Evolutionary conservation across 345 rosid species (phyloP), one percentile per base, ranked within the genome.

Genomic region (Populus nigra): DNA sequence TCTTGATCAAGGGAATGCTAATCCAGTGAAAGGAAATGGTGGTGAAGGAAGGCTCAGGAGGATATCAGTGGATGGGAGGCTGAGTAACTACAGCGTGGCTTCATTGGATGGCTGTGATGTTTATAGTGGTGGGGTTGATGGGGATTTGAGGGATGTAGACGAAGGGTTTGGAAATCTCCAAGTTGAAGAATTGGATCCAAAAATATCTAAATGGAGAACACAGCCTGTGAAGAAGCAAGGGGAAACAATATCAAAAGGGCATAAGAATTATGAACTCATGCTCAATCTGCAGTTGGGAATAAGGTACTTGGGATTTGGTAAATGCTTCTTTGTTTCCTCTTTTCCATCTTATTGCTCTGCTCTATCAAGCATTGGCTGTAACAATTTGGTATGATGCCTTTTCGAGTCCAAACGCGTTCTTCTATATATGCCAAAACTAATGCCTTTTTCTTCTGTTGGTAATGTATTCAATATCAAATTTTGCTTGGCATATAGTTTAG

Each of bases 201-300:
- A 77, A 72, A 76, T 80, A 69, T 80, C 84, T 35, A 81, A 72
- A 57, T 73, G 92, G 84, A 89, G 77, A 72, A 71, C 86, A 77
- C 90, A 84, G 65, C 92, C 91, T n/a, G 80, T 83, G 36, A 94
- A 87, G 90, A 90, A 79, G 85, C 95, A 94, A 80, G 99, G 99
- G 36, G 88, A 79, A 74, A 94, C 95, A 2, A 94, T 96, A 73
- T 84, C 92, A 5, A 96, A 91, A 86, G 99, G 98, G 33, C 99
- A 96, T 72, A 92, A 91, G 84, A 96, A 96, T 75, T 96, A 92
- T 76, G 98, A 96, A 11, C 97, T 96, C 75, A 96, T 96, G 99
- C 98, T 96, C 69, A 94, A 96, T 83, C 88, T 96, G 83, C 99
- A 96, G 88, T 78, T 94, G 23, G 99, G 99, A 73, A 94, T 96